Base-by-base conservation (phyloP, 768 basidiomycete genomes). In the Suillus decipiens region DNA sequence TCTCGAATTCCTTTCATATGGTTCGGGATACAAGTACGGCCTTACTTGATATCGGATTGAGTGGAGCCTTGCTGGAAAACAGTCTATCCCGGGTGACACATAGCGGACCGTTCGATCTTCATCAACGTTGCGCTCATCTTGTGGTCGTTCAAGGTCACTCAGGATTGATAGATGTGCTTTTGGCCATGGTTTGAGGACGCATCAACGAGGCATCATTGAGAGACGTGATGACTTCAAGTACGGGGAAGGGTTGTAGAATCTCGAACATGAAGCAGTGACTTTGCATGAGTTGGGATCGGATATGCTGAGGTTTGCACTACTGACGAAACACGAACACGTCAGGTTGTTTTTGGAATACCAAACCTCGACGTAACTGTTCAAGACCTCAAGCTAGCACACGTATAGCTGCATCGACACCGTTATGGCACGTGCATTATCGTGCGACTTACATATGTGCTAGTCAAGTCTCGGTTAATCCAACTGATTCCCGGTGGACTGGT, bases 21-120 rank as follows among this genome's bases (percentile, higher is more conserved):
- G 86, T 1, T 87, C 85, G 60, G 86, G 86, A 17, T 72, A 84
- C 66, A 68, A 75, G 78, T 76, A 34, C 62, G 61, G 12, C 53
- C 8, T n/a, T 31, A 33, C 53, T 28, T 34, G 37, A 53, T 54
- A 2, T 45, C 5, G 9, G 6, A n/a, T 19, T 24, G 5, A 39
- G 37, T 34, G 3, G 12, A 24, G 17, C 47, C 47, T 5, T 17
- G 1, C 9, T 39, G 37, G 14, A 24, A 34, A n/a, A 4, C 17
- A 24, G 78, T 88, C 8, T 90, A 88, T 63, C 87, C 87, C 0
- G 88, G 88, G 0, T 83, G 84, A 66, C 81, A 88, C 70, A 82
- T 90, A 39, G 88, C 71, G 24, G 73, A 75, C 73, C 82, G 86
- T 4, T 90, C 89, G 9, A 73, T 90, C 2, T 88, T 87, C 67